phyloP scores from a whole-genome alignment of 768 basidiomycete genomes.

The Boletus patriciae region DNA sequence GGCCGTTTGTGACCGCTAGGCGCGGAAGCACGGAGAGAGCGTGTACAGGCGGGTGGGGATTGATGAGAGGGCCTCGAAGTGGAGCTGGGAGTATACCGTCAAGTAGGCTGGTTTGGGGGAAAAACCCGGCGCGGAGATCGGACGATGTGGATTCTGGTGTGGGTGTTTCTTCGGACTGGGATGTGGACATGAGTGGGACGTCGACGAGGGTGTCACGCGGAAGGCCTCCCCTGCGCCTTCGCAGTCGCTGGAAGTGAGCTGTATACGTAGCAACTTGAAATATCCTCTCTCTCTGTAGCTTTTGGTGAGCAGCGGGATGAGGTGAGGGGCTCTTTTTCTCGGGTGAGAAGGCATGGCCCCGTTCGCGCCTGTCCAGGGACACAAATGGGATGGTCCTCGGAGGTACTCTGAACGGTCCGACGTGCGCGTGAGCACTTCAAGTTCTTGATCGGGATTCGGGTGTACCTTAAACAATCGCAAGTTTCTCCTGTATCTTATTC shows the following conservation, averaged over 20 bases:
- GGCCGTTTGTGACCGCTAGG: conserved; percentile 78
- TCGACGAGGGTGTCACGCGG: conserved; percentile 48
- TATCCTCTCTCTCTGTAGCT: conserved; percentile 63
- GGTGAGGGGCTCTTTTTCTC: neutral
- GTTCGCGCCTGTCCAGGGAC: no score
- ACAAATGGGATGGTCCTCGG: no score
- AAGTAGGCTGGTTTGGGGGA: no score
- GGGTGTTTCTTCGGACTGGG: neutral
- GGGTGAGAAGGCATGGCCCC: neutral
- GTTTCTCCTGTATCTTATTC: no score
- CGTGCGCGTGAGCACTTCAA: no score
- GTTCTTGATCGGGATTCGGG: no score
- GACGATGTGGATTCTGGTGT: neutral
- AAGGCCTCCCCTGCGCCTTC: conserved; percentile 97
- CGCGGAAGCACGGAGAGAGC: conserved; percentile 90
- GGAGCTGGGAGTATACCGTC: no score
- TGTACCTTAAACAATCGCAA: no score
- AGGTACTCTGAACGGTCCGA: no score
- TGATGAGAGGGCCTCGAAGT: no score
- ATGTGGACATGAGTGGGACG: neutral
- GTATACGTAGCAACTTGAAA: conserved; percentile 71
- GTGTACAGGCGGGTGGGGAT: conserved; percentile 88
- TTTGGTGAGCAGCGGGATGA: conserved; percentile 17
- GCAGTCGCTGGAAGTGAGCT: conserved; percentile 90
- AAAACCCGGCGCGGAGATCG: no score